These are phyloP conservation scores for Phtheirospermum japonicum DNA, from an alignment of 257 asterid species.

Conservation along the genomic window DNA sequence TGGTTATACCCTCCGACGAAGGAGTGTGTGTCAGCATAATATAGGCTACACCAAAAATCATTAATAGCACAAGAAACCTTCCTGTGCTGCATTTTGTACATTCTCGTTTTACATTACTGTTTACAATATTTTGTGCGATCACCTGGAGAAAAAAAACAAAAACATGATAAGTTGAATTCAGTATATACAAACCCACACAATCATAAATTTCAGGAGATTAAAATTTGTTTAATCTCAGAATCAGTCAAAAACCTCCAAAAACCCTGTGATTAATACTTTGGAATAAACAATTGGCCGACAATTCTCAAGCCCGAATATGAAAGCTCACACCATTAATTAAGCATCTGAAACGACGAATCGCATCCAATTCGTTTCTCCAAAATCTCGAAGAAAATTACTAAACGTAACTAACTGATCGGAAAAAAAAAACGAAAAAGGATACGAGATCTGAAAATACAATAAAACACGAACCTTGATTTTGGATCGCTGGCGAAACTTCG, in stretches of 20 bases:
- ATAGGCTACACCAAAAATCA: conserved; percentile 72
- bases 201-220: background rate
- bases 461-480: conserved; percentile 45
- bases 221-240: background rate
- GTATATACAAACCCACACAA: too few relatives aligned
- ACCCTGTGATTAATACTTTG: too few relatives aligned
- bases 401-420: conserved; percentile 3
- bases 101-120: conserved; percentile 46
- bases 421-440: too few relatives aligned
- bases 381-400: background rate
- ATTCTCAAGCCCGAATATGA: background rate
- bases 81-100: conserved; percentile 73
- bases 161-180: conserved; percentile 21
- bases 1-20: conserved; percentile 36
- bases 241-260: background rate
- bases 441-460: conserved; percentile 24
- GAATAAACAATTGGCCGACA: too few relatives aligned
- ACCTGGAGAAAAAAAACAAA: conserved; percentile 49
- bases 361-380: background rate
- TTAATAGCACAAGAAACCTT: conserved; percentile 64
- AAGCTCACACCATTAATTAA: conserved; percentile 10
- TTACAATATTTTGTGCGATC: conserved; percentile 51
- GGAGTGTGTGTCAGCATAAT: conserved; percentile 50
- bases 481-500: conserved; percentile 87
- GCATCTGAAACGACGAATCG: background rate